Evolutionary conservation across 176 grass and related monocot genomes (phyloP).

Genomic region (Raddia distichophylla): DNA sequence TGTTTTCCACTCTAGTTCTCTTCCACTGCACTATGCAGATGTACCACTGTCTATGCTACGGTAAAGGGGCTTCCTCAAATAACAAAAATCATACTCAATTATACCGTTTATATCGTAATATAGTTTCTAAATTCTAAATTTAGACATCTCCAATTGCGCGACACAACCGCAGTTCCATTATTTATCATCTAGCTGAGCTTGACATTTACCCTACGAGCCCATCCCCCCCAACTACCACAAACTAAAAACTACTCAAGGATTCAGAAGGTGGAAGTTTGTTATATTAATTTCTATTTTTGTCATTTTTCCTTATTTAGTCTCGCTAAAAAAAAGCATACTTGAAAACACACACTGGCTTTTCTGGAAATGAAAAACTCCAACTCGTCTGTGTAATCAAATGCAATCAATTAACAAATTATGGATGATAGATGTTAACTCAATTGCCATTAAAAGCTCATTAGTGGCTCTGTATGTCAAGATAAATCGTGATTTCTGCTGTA

Average conservation of each 20-base stretch:
- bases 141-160: neutral
- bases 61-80: neutral
- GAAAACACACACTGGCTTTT: neutral
- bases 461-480: neutral
- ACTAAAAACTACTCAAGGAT: slow-evolving; percentile 1
- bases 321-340: neutral
- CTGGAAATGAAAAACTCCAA: neutral
- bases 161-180: slow-evolving; percentile 1
- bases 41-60: neutral
- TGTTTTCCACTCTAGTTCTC: slow-evolving; percentile 1
- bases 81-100: neutral
- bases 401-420: neutral
- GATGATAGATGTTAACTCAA: slow-evolving; percentile 3
- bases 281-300: slow-evolving; percentile 31
- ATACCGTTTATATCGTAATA: slow-evolving; percentile 18
- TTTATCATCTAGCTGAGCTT: neutral
- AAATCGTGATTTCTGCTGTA: slow-evolving; percentile 5
- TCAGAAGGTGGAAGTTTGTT: neutral
- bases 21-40: slow-evolving; percentile 19
- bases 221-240: neutral
- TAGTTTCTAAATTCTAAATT: slow-evolving; percentile 9
- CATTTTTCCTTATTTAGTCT: neutral
- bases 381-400: neutral
- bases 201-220: neutral
- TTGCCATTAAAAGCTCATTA: neutral